Percentiles rank a stretch among this genome's conserved stretches.
phyloP scores from a whole-genome alignment of 1,284 basidiomycete genomes.

The Melanopsichium pennsylvanicum region DNA sequence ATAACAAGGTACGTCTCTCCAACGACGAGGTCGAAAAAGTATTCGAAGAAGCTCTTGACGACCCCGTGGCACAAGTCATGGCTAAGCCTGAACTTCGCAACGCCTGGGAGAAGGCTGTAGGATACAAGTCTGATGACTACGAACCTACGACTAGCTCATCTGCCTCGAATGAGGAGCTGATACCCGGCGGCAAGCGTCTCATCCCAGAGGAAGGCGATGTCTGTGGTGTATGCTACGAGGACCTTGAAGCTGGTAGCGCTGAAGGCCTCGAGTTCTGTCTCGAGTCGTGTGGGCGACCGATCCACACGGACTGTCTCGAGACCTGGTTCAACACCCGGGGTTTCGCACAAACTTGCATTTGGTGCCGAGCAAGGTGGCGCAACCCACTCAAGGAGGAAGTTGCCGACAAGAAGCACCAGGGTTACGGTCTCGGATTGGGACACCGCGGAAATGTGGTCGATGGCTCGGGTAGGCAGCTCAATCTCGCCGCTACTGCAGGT shows the following conservation, averaged over 20 bases:
- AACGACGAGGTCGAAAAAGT: slow-evolving; percentile 10
- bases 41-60: slow-evolving; percentile 16
- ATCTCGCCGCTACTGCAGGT: slow-evolving; percentile 28
- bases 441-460: slow-evolving; percentile 21
- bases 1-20: slow-evolving; percentile 4
- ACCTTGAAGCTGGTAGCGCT: slow-evolving; percentile 26
- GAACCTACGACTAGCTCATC: neutral
- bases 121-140: slow-evolving; percentile 9
- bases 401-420: neutral
- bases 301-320: slow-evolving; percentile 38
- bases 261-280: slow-evolving; percentile 41
- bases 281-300: slow-evolving; percentile 38
- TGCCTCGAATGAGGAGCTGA: neutral
- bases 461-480: slow-evolving; percentile 23
- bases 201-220: slow-evolving; percentile 35
- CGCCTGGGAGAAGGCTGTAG: slow-evolving; percentile 35
- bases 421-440: slow-evolving; percentile 29
- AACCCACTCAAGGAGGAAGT: neutral
- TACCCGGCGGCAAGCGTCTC: slow-evolving; percentile 17
- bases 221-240: slow-evolving; percentile 46
- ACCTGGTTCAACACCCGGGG: slow-evolving; percentile 32
- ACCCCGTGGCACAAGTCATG: slow-evolving; percentile 28
- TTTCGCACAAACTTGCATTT: slow-evolving; percentile 29
- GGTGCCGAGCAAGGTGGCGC: slow-evolving; percentile 39
- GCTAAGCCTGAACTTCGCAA: slow-evolving; percentile 25